A percentile compares a stretch with the other conserved stretches of the same genome.
These are phyloP conservation scores for Spathaspora girioi DNA, from an alignment of 805 yeast genomes.

Conservation along the genomic window DNA sequence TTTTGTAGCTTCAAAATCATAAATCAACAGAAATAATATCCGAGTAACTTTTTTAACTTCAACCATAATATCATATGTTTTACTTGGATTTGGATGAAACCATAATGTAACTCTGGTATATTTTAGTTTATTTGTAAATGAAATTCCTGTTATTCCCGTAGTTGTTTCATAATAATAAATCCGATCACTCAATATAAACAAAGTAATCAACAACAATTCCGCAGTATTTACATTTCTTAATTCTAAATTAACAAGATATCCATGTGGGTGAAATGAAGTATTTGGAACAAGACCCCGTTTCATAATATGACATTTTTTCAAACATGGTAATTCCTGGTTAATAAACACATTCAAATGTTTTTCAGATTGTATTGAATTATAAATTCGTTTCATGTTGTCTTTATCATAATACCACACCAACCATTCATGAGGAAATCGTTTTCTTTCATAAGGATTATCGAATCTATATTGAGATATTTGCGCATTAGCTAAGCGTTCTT, in stretches of 20 bases:
- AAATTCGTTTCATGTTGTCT: neutral
- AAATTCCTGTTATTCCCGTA: neutral
- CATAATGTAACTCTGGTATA: neutral
- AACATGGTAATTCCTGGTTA: neutral
- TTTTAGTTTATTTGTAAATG: neutral
- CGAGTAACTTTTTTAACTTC: neutral
- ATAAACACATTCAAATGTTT: neutral
- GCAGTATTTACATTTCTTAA: neutral
- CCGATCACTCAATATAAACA: neutral
- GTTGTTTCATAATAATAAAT: neutral
- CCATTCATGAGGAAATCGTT: neutral
- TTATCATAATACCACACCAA: neutral
- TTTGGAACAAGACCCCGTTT: neutral
- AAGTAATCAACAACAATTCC: neutral
- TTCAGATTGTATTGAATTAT: neutral
- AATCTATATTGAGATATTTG: neutral
- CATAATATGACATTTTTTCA: neutral
- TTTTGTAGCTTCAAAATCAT: neutral
- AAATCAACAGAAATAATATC: neutral
- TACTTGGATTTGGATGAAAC: neutral
- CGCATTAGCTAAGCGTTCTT: neutral
- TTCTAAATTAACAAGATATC: neutral
- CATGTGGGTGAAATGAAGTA: neutral
- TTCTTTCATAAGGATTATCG: neutral
- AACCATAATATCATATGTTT: neutral